Conservation (phyloP, 2,329 filamentous ascomycete species). For the Aureobasidium sp. region DNA sequence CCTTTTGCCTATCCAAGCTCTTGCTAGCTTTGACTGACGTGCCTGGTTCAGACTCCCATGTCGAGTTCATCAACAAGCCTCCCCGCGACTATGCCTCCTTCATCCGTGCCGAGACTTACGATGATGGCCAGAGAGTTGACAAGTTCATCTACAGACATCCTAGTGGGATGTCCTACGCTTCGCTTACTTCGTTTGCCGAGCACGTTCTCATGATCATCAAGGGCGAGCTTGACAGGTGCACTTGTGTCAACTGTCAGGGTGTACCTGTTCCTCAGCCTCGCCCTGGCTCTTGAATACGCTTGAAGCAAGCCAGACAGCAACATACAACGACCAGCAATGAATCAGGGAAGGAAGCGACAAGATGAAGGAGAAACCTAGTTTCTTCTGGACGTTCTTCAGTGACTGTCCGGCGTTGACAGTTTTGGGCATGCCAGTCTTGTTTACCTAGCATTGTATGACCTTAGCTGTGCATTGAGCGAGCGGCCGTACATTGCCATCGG, state of each 20-base stretch:
- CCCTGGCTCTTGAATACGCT: too few relatives aligned
- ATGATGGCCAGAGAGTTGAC: background rate
- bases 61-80: background rate
- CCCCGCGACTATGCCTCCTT: background rate
- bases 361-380: too few relatives aligned
- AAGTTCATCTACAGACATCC: background rate
- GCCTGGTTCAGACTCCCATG: background rate
- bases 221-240: background rate
- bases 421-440: too few relatives aligned
- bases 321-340: too few relatives aligned
- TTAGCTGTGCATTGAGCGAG: too few relatives aligned
- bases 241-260: background rate
- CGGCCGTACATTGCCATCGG: too few relatives aligned
- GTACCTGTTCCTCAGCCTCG: background rate
- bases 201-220: background rate
- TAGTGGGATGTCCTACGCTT: background rate
- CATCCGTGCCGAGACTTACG: background rate
- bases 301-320: too few relatives aligned
- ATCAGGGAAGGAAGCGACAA: too few relatives aligned
- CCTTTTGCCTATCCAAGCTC: background rate
- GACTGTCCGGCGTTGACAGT: too few relatives aligned
- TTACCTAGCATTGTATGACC: too few relatives aligned
- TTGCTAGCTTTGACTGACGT: background rate
- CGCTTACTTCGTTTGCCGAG: background rate
- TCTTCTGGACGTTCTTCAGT: too few relatives aligned